Evolutionary conservation across 208 protist genomes (phyloP), one percentile per base, ranked within the genome.

Genomic region (Trypanosoma platydactyli): DNA sequence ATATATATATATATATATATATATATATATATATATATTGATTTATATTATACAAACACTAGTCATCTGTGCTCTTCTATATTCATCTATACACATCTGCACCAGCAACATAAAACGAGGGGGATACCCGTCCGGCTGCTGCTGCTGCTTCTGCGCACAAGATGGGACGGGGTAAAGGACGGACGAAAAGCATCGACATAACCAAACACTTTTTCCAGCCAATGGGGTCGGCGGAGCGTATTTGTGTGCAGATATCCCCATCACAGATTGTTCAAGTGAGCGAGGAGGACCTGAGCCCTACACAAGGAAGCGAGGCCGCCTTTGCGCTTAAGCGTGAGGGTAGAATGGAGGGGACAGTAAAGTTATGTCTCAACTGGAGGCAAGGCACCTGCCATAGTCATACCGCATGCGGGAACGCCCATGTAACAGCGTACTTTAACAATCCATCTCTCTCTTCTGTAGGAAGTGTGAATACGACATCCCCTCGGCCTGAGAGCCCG

Each of bases 271-370:
- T 89, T 1, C 73, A 81, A 5, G 77, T 90, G 1, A 42, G 69
- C 12, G 84, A 90, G 61, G 85, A 91, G 30, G 88, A 91, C 56
- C 53, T 94, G 18, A 94, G 85, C 59, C 84, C 83, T 16, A 94
- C 88, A 25, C 75, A 88, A 69, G 88, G 88, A 27, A 92, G 83
- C 67, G 82, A 86, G 63, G 73, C 74, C 16, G 85, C 85, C 51
- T 86, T 89, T 45, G 83, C 83, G 11, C 65, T 87, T 0, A 83
- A 82, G 53, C 77, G 83, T 5, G 80, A 89, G 38, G 88, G 81
- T 13, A 83, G 88, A 61, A 62, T 85, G 29, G 85, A 92, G 25
- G 66, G 68, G 5, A 72, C 75, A 7, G 71, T 94, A 71, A 83
- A 84, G 71, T 65, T 94, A 41, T 94, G 88, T 63, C 29, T 71